These are phyloP conservation scores for Verticillium isaacii DNA, from an alignment of 2,329 filamentous ascomycete species.

Conservation along the genomic window DNA sequence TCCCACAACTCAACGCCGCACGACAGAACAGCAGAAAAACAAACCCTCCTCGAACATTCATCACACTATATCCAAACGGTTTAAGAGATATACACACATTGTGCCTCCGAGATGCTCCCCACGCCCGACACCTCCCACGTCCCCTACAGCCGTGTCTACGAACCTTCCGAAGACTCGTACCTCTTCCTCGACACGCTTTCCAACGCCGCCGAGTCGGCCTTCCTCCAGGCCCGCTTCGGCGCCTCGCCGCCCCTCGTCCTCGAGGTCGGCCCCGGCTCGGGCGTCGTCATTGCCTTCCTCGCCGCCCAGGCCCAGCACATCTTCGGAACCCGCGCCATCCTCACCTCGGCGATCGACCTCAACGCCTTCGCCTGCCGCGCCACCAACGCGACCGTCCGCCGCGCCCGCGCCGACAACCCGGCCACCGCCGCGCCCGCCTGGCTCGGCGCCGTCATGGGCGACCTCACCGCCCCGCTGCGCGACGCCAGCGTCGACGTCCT, in stretches of 20 bases:
- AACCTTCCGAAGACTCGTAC: constrained; percentile 94
- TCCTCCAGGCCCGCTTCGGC: constrained; percentile 61
- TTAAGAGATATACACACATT: neutral
- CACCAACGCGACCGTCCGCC: constrained; percentile 63
- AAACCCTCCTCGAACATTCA: neutral
- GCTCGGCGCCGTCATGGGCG: constrained; percentile 63
- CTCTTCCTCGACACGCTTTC: constrained; percentile 90
- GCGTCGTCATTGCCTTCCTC: constrained; percentile 86
- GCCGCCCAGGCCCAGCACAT: constrained; percentile 68
- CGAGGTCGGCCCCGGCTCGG: constrained; percentile 88
- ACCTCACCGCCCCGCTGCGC: constrained; percentile 62
- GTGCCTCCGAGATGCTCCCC: constrained; percentile 63
- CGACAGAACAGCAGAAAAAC: neutral
- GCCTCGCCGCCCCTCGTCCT: constrained; percentile 59
- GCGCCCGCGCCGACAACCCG: constrained; percentile 30
- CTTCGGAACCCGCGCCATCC: constrained; percentile 65
- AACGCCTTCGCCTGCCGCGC: constrained; percentile 79
- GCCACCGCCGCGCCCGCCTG: constrained; percentile 42
- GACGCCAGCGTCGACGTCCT: constrained; percentile 68
- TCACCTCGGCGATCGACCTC: constrained; percentile 77
- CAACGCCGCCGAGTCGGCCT: constrained; percentile 60
- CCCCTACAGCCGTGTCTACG: constrained; percentile 82
- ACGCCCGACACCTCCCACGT: constrained; percentile 94
- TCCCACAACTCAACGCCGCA: neutral
- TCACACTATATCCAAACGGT: neutral